These are phyloP conservation scores for Chaetomium sp. DNA, from an alignment of 2,329 filamentous ascomycete species.

Conservation along the genomic window DNA sequence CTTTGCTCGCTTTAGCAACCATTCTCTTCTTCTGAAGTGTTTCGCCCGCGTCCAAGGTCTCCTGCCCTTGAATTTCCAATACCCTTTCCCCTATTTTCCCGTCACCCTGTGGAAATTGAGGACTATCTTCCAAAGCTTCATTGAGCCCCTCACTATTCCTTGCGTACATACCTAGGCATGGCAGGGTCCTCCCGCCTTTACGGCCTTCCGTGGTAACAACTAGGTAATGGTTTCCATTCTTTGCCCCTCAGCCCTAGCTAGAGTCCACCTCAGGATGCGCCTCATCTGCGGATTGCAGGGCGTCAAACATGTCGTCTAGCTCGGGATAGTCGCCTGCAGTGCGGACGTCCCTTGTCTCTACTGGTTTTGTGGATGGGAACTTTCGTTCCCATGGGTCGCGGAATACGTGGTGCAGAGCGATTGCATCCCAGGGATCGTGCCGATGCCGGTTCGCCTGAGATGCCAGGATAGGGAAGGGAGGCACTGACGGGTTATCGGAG, in stretches of 20 bases:
- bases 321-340: conserved; percentile 16
- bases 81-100: too few relatives aligned
- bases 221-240: not conserved
- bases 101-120: too few relatives aligned
- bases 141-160: too few relatives aligned
- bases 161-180: too few relatives aligned
- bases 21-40: too few relatives aligned
- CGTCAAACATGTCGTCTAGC: conserved; percentile 9
- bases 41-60: too few relatives aligned
- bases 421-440: conserved; percentile 22
- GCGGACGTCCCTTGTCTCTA: not conserved
- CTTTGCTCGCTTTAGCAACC: too few relatives aligned
- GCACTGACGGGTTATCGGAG: not conserved
- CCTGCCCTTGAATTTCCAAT: too few relatives aligned
- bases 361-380: conserved; percentile 6
- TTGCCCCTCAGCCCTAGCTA: not conserved
- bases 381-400: conserved; percentile 22
- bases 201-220: not conserved
- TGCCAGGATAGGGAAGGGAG: conserved; percentile 13
- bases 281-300: not conserved
- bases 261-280: not conserved
- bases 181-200: too few relatives aligned
- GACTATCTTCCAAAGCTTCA: too few relatives aligned
- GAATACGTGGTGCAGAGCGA: conserved; percentile 19
- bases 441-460: conserved; percentile 15